Percentiles rank a stretch among this genome's conserved stretches.
Evolutionary conservation across 192 early-diverging fungal genomes (phyloP).

Genomic region (Coemansia asiatica): DNA sequence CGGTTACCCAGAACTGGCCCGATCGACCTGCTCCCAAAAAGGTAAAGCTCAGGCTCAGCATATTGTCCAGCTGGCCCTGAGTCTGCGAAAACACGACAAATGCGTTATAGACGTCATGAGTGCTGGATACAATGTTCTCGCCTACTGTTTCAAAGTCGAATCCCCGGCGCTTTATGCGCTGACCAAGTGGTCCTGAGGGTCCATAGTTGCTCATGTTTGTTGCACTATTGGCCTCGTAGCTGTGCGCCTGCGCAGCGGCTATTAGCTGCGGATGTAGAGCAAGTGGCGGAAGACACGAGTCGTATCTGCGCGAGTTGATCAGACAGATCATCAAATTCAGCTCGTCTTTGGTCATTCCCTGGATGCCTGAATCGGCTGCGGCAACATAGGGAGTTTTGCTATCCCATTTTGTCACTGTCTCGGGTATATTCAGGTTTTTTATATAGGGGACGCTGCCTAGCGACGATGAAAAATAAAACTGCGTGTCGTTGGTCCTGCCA

Average conservation of each 20-base stretch:
- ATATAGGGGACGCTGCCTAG: constrained; percentile 37
- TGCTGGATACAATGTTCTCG: constrained; percentile 32
- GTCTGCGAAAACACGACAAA: constrained; percentile 30
- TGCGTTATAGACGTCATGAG: constrained; percentile 19
- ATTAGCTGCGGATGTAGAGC: constrained; percentile 35
- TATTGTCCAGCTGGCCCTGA: constrained; percentile 38
- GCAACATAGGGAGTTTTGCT: constrained; percentile 30
- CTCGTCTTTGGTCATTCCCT: constrained; percentile 41
- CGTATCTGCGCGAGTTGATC: constrained; percentile 45
- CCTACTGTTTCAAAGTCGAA: constrained; percentile 24
- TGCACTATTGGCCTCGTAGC: constrained; percentile 48
- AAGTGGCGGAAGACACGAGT: constrained; percentile 39
- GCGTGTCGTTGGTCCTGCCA: constrained; percentile 18
- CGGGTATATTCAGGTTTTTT: constrained; percentile 11
- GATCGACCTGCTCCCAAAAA: constrained; percentile 45
- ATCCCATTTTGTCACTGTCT: constrained; percentile 21
- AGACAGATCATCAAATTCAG: constrained; percentile 42
- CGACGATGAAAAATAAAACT: constrained; percentile 36
- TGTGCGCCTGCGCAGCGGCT: constrained; percentile 46
- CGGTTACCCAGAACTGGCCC: constrained; percentile 47
- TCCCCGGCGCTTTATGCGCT: constrained; percentile 34
- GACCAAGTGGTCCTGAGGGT: constrained; percentile 11
- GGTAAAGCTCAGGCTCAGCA: constrained; percentile 16
- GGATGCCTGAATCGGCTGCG: constrained; percentile 18
- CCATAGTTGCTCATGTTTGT: constrained; percentile 43